phyloP scores from a whole-genome alignment of 2,329 filamentous ascomycete genomes.

The Mycosphaerelloides madeirae region DNA sequence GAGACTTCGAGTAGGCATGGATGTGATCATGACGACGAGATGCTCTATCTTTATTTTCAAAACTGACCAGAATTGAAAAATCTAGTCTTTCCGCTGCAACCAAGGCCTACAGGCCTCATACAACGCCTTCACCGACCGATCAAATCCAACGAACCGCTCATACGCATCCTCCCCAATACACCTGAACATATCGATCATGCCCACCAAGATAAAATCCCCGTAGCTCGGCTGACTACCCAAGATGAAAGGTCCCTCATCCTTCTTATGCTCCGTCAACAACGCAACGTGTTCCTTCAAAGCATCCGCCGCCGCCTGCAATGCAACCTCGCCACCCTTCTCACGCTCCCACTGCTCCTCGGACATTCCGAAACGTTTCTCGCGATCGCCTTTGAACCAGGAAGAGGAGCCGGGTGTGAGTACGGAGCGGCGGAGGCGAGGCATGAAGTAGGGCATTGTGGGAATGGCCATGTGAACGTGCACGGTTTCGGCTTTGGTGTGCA shows the following conservation, averaged over 20 bases:
- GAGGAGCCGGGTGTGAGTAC: too few species aligned
- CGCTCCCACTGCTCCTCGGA: slow-evolving; percentile 21
- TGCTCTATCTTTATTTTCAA: too few species aligned
- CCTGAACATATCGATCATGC: not conserved
- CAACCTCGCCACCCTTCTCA: slow-evolving; percentile 15
- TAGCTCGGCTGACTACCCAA: slow-evolving; percentile 16
- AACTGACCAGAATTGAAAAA: too few species aligned
- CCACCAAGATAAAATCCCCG: slow-evolving; percentile 15
- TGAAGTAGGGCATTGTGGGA: too few species aligned
- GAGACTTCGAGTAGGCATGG: too few species aligned
- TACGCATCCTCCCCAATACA: not conserved
- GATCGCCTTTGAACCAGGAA: slow-evolving; percentile 3
- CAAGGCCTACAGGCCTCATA: slow-evolving; percentile 1
- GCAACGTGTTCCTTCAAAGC: slow-evolving; percentile 4
- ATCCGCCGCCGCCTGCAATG: slow-evolving; percentile 12
- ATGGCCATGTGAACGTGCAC: not conserved
- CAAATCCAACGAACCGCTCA: not conserved
- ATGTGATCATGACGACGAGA: too few species aligned
- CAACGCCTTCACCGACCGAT: not conserved
- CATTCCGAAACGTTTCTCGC: slow-evolving; percentile 10
- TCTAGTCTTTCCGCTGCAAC: not conserved
- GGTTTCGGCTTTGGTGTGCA: slow-evolving; percentile 10
- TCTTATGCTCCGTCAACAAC: slow-evolving; percentile 23
- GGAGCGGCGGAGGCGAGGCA: too few species aligned
- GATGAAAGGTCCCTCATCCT: slow-evolving; percentile 26